A percentile compares a stretch with the other conserved stretches of the same genome.
Evolutionary conservation across 192 early-diverging fungal species (phyloP).

Genomic region (Coemansia sp.): DNA sequence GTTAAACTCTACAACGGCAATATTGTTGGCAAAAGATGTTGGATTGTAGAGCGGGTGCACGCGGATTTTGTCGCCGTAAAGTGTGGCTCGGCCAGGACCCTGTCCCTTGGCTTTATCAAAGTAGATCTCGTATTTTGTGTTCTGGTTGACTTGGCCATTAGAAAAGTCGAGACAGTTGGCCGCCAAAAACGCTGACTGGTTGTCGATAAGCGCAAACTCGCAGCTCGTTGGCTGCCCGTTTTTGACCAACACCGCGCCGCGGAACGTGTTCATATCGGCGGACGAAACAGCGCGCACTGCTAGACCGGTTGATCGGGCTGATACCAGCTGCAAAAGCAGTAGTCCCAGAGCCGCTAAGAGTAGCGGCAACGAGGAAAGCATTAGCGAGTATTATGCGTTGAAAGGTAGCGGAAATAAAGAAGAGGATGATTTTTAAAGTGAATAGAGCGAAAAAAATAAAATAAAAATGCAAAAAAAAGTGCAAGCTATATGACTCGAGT

Average conservation of each 20-base stretch:
- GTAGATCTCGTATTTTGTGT: constrained; percentile 20
- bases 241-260: constrained; percentile 27
- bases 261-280: constrained; percentile 11
- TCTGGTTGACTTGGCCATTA: constrained; percentile 14
- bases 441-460: neutral
- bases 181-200: constrained; percentile 33
- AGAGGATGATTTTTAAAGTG: neutral
- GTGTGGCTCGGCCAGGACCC: neutral
- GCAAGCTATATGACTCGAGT: neutral
- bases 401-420: neutral
- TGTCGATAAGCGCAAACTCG: constrained; percentile 46
- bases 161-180: constrained; percentile 36
- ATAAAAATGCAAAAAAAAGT: neutral
- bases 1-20: constrained; percentile 31
- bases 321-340: neutral
- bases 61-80: constrained; percentile 6
- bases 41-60: constrained; percentile 32
- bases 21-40: constrained; percentile 40
- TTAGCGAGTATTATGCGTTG: neutral
- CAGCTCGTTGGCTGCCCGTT: constrained; percentile 40
- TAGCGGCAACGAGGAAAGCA: neutral
- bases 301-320: neutral
- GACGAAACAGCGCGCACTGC: neutral
- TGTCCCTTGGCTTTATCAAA: constrained; percentile 12
- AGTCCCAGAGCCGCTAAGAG: neutral